phyloP scores from a whole-genome alignment of 2,329 filamentous ascomycete genomes.

The Fusarium sp. region DNA sequence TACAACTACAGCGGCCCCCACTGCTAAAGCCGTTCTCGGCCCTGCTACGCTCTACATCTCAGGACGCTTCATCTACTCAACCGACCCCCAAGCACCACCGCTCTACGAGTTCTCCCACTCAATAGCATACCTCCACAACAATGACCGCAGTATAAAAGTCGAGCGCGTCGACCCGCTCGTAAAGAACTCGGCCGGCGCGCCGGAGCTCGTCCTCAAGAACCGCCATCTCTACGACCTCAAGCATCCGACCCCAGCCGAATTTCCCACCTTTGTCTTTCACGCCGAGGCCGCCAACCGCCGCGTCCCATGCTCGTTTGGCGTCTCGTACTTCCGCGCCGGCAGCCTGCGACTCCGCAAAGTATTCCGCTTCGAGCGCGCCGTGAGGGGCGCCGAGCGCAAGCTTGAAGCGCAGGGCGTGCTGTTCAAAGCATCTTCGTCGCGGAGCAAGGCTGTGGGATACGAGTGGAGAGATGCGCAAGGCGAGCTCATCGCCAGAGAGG shows the following conservation, averaged over 20 bases:
- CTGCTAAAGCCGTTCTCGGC: slow-evolving; percentile 33
- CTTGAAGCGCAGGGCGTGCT: slow-evolving; percentile 41
- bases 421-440: slow-evolving; percentile 46
- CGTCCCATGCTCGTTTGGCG: slow-evolving; percentile 47
- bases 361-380: slow-evolving; percentile 48
- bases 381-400: slow-evolving; percentile 39
- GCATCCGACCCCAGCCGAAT: slow-evolving; percentile 46
- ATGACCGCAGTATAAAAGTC: slow-evolving; percentile 47
- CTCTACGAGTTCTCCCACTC: slow-evolving; percentile 53
- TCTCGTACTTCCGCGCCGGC: slow-evolving; percentile 42
- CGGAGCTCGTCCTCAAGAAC: slow-evolving; percentile 45
- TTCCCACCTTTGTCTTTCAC: slow-evolving; percentile 49
- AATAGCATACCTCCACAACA: slow-evolving; percentile 48
- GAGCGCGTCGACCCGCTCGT: slow-evolving; percentile 48
- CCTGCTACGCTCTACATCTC: slow-evolving; percentile 50
- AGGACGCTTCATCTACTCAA: slow-evolving; percentile 51
- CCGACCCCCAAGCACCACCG: slow-evolving; percentile 44
- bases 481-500: slow-evolving; percentile 49
- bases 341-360: slow-evolving; percentile 39
- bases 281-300: slow-evolving; percentile 48
- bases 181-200: slow-evolving; percentile 37
- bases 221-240: slow-evolving; percentile 52
- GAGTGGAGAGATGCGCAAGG: slow-evolving; percentile 50
- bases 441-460: slow-evolving; percentile 42
- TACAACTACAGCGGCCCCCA: slow-evolving; percentile 12